A percentile compares a stretch with the other conserved stretches of the same genome.
phyloP scores from a whole-genome alignment of 1,139 yeast species.

The Kurtzmaniella quercitrusa region DNA sequence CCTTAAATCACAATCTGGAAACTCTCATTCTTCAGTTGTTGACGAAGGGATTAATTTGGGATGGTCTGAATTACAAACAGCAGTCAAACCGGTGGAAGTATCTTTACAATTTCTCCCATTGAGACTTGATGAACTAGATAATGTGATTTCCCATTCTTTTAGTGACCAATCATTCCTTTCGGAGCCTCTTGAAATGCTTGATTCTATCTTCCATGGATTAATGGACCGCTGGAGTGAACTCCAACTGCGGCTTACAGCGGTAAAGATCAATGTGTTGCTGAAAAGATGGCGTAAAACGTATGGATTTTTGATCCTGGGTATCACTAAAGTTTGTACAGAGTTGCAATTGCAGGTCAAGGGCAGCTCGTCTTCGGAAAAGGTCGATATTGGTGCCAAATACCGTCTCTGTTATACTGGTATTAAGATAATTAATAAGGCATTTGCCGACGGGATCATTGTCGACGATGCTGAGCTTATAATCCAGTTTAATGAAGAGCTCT shows the following conservation, averaged over 20 bases:
- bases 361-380: background rate
- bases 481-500: constrained; percentile 21
- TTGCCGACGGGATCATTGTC: constrained; percentile 20
- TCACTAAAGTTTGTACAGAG: constrained; percentile 20
- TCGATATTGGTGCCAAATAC: constrained; percentile 19
- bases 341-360: constrained; percentile 5
- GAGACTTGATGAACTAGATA: constrained; percentile 46
- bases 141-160: constrained; percentile 20
- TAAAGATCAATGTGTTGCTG: constrained; percentile 47
- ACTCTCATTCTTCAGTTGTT: background rate
- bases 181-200: constrained; percentile 30
- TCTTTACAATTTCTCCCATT: constrained; percentile 58
- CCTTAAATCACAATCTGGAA: constrained; percentile 27
- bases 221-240: constrained; percentile 38
- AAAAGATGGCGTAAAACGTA: constrained; percentile 55
- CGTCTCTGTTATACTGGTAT: constrained; percentile 33
- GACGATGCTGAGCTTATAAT: constrained; percentile 16
- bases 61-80: constrained; percentile 25
- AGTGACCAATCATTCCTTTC: constrained; percentile 20
- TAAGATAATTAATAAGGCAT: constrained; percentile 28
- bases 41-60: constrained; percentile 28
- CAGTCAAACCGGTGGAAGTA: constrained; percentile 49
- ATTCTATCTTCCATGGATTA: constrained; percentile 36
- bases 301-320: constrained; percentile 37
- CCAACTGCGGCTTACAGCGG: constrained; percentile 28